Evolutionary conservation across 371 early-diverging fungal species (phyloP).

Genomic region (Mucor irregularis): DNA sequence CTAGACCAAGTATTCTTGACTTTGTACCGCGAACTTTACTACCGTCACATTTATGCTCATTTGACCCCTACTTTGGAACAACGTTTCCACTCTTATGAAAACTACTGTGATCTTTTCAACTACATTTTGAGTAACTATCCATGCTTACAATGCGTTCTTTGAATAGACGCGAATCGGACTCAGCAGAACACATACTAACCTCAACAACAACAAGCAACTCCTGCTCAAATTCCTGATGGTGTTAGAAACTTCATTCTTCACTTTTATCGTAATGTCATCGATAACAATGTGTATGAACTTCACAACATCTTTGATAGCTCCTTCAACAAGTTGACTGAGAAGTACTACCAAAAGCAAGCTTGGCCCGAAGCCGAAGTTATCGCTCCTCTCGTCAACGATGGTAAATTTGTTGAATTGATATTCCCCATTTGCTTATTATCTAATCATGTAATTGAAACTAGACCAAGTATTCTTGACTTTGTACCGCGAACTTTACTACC

Average conservation of each 20-base stretch:
- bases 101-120: constrained; percentile 96
- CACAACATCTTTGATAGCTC: constrained; percentile 87
- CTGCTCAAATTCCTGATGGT: constrained; percentile 75
- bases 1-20: constrained; percentile 90
- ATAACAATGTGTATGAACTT: constrained; percentile 83
- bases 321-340: constrained; percentile 91
- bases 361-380: constrained; percentile 94
- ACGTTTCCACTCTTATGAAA: constrained; percentile 90
- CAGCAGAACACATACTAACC: too few relatives aligned
- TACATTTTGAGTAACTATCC: constrained; percentile 86
- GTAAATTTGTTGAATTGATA: constrained; percentile 40
- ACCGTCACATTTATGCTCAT: constrained; percentile 92
- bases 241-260: constrained; percentile 83
- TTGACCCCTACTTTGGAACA: constrained; percentile 87
- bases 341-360: constrained; percentile 83
- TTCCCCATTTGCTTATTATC: background rate
- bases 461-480: constrained; percentile 90
- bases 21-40: constrained; percentile 94
- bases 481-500: constrained; percentile 94
- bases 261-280: constrained; percentile 78
- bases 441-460: too few relatives aligned
- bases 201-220: constrained; percentile 34
- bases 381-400: constrained; percentile 82
- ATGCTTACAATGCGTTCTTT: constrained; percentile 31
- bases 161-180: too few relatives aligned